Evolutionary conservation across 176 grass and related monocot genomes (phyloP).

Genomic region (Bolboschoenus planiculmis): DNA sequence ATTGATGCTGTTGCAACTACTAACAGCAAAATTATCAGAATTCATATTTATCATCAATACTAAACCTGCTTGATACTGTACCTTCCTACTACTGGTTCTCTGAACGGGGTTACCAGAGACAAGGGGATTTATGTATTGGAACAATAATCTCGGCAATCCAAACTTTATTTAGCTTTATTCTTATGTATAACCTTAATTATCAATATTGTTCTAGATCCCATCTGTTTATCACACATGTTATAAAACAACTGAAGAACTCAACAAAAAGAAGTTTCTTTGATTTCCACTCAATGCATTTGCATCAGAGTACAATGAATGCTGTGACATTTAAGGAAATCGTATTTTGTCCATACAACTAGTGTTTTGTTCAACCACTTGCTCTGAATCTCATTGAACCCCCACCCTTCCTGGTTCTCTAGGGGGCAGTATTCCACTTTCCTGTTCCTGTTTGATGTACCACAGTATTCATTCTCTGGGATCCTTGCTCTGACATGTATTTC

Average conservation of each 20-base stretch:
- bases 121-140: background rate
- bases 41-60: background rate
- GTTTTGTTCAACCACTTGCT: background rate
- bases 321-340: background rate
- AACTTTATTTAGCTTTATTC: background rate
- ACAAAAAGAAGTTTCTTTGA: no score
- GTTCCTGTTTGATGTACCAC: background rate
- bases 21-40: background rate
- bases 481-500: background rate
- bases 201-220: background rate
- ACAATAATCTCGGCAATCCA: background rate
- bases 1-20: background rate
- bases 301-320: background rate
- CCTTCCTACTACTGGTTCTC: background rate
- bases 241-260: no score
- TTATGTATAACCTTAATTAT: background rate
- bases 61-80: background rate
- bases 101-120: background rate
- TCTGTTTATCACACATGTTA: background rate
- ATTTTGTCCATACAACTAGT: background rate
- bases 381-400: background rate
- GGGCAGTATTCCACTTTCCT: background rate
- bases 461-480: background rate
- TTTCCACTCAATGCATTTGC: background rate
- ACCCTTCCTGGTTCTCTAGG: background rate